phyloP scores from a whole-genome alignment of 2,329 filamentous ascomycete genomes.

The Fusarium sp. region DNA sequence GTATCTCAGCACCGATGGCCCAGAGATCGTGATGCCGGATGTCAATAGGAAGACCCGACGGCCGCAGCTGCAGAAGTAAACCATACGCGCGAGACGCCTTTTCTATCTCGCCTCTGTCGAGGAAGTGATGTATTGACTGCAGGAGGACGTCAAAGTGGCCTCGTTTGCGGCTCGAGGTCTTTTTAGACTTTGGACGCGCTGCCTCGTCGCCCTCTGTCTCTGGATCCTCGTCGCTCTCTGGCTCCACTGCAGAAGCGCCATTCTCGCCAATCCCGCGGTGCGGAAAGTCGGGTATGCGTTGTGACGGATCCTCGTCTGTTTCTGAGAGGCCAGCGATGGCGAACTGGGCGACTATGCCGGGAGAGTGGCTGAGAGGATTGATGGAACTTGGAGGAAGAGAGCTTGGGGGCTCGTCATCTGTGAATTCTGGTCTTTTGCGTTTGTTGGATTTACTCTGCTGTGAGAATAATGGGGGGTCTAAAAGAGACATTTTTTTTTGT shows the following conservation, averaged over 20 bases:
- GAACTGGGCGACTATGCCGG: slow-evolving; percentile 67
- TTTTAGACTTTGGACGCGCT: slow-evolving; percentile 31
- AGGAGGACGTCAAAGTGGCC: slow-evolving; percentile 76
- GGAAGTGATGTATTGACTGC: slow-evolving; percentile 78
- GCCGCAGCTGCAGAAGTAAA: slow-evolving; percentile 74
- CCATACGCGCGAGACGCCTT: slow-evolving; percentile 83
- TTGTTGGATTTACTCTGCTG: slow-evolving; percentile 37
- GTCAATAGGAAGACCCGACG: slow-evolving; percentile 68
- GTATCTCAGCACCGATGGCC: slow-evolving; percentile 87
- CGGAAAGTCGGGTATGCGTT: slow-evolving; percentile 63
- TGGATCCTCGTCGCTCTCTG: slow-evolving; percentile 39
- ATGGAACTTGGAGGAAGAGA: slow-evolving; percentile 56
- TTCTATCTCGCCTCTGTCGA: slow-evolving; percentile 78
- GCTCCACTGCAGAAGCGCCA: slow-evolving; percentile 26
- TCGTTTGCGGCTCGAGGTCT: slow-evolving; percentile 25
- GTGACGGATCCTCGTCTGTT: slow-evolving; percentile 60
- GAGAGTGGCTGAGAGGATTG: slow-evolving; percentile 70
- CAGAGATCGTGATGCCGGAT: slow-evolving; percentile 79
- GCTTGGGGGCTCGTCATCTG: slow-evolving; percentile 27
- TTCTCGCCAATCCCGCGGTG: slow-evolving; percentile 57
- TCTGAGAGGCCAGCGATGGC: slow-evolving; percentile 66
- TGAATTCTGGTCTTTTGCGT: slow-evolving; percentile 37
- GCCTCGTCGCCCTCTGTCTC: slow-evolving; percentile 32
- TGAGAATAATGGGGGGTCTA: slow-evolving; percentile 43
- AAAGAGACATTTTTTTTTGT: slow-evolving; percentile 34